phyloP scores from a whole-genome alignment of 1,139 yeast species.

The Suhomyces panamericanus region DNA sequence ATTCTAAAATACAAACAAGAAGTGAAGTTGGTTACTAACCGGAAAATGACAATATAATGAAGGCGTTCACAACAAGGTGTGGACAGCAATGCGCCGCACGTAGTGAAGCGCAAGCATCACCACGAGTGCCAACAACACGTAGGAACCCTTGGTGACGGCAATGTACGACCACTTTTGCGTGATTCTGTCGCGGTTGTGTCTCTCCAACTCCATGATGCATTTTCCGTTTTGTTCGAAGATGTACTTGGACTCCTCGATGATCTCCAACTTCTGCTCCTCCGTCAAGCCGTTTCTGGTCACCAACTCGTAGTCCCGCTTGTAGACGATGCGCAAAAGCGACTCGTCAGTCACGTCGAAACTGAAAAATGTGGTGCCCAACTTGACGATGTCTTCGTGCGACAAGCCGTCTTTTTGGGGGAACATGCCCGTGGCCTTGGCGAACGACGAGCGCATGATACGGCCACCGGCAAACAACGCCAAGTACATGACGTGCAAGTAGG shows the following conservation, averaged over 20 bases:
- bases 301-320: slow-evolving; percentile 76
- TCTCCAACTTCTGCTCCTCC: slow-evolving; percentile 67
- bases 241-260: slow-evolving; percentile 66
- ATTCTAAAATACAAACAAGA: slow-evolving; percentile 4
- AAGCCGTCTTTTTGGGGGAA: slow-evolving; percentile 73
- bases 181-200: slow-evolving; percentile 58
- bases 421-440: slow-evolving; percentile 66
- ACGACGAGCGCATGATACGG: slow-evolving; percentile 64
- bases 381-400: slow-evolving; percentile 59
- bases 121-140: slow-evolving; percentile 32
- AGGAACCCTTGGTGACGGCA: slow-evolving; percentile 50
- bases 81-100: slow-evolving; percentile 18
- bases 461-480: slow-evolving; percentile 89
- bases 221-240: slow-evolving; percentile 64
- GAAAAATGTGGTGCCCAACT: slow-evolving; percentile 69
- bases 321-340: slow-evolving; percentile 59
- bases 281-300: slow-evolving; percentile 67
- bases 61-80: neutral
- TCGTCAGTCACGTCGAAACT: slow-evolving; percentile 72
- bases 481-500: slow-evolving; percentile 87
- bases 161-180: slow-evolving; percentile 59
- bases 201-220: slow-evolving; percentile 66
- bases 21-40: slow-evolving; percentile 1
- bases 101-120: slow-evolving; percentile 28
- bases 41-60: neutral